Base-by-base conservation (phyloP, 106 monocot species). In the Allium cepa region DNA sequence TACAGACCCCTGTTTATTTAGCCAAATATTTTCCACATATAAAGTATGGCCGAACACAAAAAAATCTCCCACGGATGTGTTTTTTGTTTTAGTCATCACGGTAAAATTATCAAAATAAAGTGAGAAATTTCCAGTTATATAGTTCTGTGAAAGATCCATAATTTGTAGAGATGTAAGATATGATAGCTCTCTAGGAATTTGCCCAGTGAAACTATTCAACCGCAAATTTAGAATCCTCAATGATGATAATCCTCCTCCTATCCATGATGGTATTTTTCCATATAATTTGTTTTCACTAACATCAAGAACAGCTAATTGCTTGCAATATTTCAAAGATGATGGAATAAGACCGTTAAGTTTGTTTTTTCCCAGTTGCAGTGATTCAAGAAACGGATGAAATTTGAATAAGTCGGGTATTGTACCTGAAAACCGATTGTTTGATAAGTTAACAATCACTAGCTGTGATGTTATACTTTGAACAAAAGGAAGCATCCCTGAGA, bases 251-350 rank as follows among this genome's bases (percentile, higher is more conserved):
- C 52, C 66, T 8, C 59, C 64, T 28, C 70, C 69, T 10, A 82
- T 56, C 80, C 80, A 81, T 9, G 56, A 11, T 4, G 80, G 76
- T 55, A 81, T 28, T 0, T 26, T 14, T 26, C 80, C 80, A 18
- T 17, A 45, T 1, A 81, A 53, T 12, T 56, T 72, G 26, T 81
- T 81, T 11, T 26, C 10, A 1, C 76, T 76, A 7, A 84, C 72
- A 60, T 69, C 70, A 52, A 79, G 71, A 65, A 66, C 16, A 10
- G 52, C 9, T 53, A 72, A 47, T 1, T 53, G 0, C 3, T 13
- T 58, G 16, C 77, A 78, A 9, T 69, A 17, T 26, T 65, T 56
- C 59, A 82, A 63, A 17, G 57, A 57, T 0, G 58, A 36, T 26
- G 73, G 82, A 0, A 82, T 10, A 7, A 60, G 51, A 13, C 82